phyloP scores from a whole-genome alignment of 164 flowering plant genomes.

The Chimonanthus praecox region DNA sequence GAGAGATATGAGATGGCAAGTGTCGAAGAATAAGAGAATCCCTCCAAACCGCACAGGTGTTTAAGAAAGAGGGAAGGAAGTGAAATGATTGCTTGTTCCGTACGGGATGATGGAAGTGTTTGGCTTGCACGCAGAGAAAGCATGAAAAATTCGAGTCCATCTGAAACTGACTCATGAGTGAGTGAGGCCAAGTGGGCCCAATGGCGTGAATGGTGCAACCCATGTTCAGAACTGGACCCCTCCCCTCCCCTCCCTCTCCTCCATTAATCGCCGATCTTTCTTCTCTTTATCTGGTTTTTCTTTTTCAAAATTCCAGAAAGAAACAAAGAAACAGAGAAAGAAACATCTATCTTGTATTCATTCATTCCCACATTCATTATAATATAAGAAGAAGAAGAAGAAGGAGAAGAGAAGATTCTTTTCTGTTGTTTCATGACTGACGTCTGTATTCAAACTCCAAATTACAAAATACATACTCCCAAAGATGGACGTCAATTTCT shows the following conservation, averaged over 20 bases:
- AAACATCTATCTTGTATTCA: no score
- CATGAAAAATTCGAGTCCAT: slow-evolving; percentile 30
- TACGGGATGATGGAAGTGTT: slow-evolving; percentile 27
- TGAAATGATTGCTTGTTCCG: slow-evolving; percentile 21
- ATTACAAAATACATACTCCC: no score
- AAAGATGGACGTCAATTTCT: no score
- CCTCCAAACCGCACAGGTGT: slow-evolving; percentile 1
- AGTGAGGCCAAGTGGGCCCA: slow-evolving; percentile 26
- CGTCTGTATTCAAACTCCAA: no score
- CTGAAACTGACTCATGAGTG: slow-evolving; percentile 25
- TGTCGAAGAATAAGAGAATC: no score
- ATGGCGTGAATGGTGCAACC: slow-evolving; percentile 21
- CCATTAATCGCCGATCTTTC: slow-evolving; percentile 5
- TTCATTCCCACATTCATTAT: no score
- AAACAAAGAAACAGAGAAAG: no score
- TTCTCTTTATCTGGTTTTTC: background rate
- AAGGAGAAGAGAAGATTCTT: no score
- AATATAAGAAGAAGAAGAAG: no score
- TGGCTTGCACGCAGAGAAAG: slow-evolving; percentile 54
- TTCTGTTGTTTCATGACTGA: no score
- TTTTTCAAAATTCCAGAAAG: no score
- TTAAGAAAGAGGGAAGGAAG: background rate
- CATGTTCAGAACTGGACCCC: background rate
- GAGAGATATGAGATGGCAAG: no score
- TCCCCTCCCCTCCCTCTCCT: background rate